Evolutionary conservation across 1,284 basidiomycete species (phyloP).

Genomic region (Cryptococcus jaspeensis): DNA sequence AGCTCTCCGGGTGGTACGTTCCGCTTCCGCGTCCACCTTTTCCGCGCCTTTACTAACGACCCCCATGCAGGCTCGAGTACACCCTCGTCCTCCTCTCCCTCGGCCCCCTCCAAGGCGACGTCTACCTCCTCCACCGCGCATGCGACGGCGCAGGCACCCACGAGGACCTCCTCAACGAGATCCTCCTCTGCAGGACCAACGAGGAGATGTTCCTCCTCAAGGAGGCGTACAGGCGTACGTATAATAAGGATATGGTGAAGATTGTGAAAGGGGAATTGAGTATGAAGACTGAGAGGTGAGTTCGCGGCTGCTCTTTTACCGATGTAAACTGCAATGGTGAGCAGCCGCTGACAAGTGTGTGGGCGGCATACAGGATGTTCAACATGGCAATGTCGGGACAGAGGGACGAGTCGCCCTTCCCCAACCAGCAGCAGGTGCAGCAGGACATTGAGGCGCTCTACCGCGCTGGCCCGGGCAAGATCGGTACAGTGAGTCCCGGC

Average conservation of each 20-base stretch:
- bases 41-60: constrained; percentile 1
- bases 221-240: constrained; percentile 45
- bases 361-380: constrained; percentile 37
- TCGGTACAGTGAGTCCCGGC: constrained; percentile 49
- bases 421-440: constrained; percentile 48
- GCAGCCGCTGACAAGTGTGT: neutral
- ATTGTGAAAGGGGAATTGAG: constrained; percentile 50
- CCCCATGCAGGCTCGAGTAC: constrained; percentile 44
- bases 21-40: neutral
- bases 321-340: neutral
- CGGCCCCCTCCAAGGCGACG: constrained; percentile 49
- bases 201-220: constrained; percentile 52
- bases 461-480: constrained; percentile 47
- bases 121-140: constrained; percentile 46
- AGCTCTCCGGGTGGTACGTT: constrained; percentile 47
- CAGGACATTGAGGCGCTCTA: constrained; percentile 49
- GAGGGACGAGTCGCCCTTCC: constrained; percentile 46
- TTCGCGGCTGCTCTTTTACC: neutral
- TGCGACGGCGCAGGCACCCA: constrained; percentile 50
- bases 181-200: constrained; percentile 50
- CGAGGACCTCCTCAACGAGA: constrained; percentile 51
- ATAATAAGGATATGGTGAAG: constrained; percentile 43
- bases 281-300: constrained; percentile 52
- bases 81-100: constrained; percentile 45
- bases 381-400: constrained; percentile 49